Base-by-base conservation (phyloP, 2,329 filamentous ascomycete genomes). In the Kalmusia sp. region DNA sequence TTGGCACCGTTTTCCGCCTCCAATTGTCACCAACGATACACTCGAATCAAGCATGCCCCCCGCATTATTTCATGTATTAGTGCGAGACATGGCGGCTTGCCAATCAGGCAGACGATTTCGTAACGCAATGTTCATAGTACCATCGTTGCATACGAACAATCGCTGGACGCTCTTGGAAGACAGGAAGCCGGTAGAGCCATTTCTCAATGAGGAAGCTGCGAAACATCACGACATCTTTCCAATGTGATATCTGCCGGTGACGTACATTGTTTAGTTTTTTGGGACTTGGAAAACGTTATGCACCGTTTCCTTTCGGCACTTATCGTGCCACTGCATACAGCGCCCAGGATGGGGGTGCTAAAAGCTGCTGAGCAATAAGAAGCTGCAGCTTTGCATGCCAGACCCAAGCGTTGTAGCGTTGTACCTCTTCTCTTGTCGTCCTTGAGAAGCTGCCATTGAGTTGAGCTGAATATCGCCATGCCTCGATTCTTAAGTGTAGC, bases 121-220 rank as follows among this genome's bases (percentile, higher is more conserved):
- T 15, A 3, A 46, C 21, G 2, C 15, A 3, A 17, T 9, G 12
- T 21, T 25, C 17, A 35, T 14, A 12, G 15, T 17, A 7, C 21
- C n/a, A 8, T n/a, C n/a, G 12, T 37, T 19, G n/a, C 11, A 8
- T n/a, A n/a, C n/a, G n/a, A n/a, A n/a, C n/a, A n/a, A n/a, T n/a
- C n/a, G n/a, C n/a, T n/a, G n/a, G n/a, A 37, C 15, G 12, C 6
- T 19, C 34, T 37, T n/a, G 15, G 15, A 17, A 24, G 35, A 38
- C 19, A 24, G 35, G 21, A 24, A 22, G 3, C 28, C n/a, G 46
- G 49, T 37, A 45, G 22, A 35, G 19, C 41, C 54, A 49, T 57
- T 57, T 11, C 58, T 59, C 6, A 19, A 59, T 52, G 22, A 34
- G 58, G 58, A 37, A 61, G 58, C 58, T 59, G 50, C 31, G 38